phyloP scores from a whole-genome alignment of 2,329 filamentous ascomycete genomes.

The Aureobasidium melanogenum region DNA sequence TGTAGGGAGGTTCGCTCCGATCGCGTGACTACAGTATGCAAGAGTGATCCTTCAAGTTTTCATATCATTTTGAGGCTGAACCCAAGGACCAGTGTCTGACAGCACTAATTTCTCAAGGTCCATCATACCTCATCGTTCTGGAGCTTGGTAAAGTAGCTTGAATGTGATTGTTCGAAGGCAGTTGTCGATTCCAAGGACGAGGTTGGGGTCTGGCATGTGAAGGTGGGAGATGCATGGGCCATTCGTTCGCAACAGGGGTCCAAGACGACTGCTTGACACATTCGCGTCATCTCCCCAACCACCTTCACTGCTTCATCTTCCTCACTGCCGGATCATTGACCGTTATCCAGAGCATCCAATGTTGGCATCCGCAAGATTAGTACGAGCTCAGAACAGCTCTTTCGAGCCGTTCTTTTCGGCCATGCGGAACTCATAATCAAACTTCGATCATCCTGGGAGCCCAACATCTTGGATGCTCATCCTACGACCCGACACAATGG shows the following conservation, averaged over 20 bases:
- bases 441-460: background rate
- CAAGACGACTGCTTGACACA: background rate
- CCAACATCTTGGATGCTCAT: background rate
- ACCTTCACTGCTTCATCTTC: background rate
- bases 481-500: background rate
- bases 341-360: background rate
- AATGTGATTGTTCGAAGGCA: background rate
- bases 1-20: background rate
- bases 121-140: background rate
- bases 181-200: background rate
- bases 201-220: background rate
- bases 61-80: background rate
- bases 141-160: background rate
- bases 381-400: background rate
- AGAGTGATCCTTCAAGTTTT: background rate
- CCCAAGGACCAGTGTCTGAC: background rate
- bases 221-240: background rate
- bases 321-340: background rate
- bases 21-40: background rate
- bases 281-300: constrained; percentile 1
- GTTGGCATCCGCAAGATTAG: too few species aligned
- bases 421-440: background rate
- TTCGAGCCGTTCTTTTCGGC: background rate
- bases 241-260: background rate
- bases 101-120: background rate